A percentile compares a stretch with the other conserved stretches of the same genome.
Conservation (phyloP, 495 filamentous ascomycete species). For the Amphirosellinia nigrospora region DNA sequence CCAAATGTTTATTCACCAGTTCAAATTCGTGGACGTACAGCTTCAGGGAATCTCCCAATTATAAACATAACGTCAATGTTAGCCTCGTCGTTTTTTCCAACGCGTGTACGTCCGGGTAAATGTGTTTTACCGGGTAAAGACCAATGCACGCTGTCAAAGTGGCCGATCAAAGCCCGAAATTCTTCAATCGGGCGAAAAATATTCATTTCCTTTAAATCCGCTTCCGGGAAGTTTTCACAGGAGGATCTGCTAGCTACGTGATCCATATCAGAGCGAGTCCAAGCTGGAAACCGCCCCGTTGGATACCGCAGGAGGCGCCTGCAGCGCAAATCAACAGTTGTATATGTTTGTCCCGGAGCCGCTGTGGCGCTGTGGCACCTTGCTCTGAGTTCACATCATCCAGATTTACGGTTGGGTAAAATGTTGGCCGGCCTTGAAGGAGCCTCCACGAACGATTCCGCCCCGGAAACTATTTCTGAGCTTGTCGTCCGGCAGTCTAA, state of each 20-base stretch:
- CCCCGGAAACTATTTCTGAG: constrained; percentile 40
- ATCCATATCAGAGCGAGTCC: constrained; percentile 67
- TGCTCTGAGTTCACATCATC: background rate
- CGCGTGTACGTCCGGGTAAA: constrained; percentile 72
- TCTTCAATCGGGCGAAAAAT: constrained; percentile 55
- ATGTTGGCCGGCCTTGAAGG: constrained; percentile 19
- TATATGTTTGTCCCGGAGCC: constrained; percentile 39
- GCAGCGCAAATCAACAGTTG: constrained; percentile 74
- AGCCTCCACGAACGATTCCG: constrained; percentile 38
- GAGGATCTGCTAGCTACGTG: constrained; percentile 60
- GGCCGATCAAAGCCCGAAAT: constrained; percentile 22
- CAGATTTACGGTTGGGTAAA: constrained; percentile 6
- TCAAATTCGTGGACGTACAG: constrained; percentile 68
- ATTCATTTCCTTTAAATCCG: constrained; percentile 45
- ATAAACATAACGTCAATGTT: constrained; percentile 73
- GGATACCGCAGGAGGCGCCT: constrained; percentile 71
- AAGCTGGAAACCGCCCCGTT: constrained; percentile 55
- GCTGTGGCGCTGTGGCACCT: background rate
- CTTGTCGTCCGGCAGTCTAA: constrained; percentile 21
- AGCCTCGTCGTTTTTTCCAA: constrained; percentile 67
- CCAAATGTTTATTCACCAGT: constrained; percentile 86
- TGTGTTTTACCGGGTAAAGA: constrained; percentile 83
- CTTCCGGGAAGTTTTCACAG: constrained; percentile 61
- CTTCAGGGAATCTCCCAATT: constrained; percentile 59
- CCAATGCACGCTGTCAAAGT: constrained; percentile 72